phyloP scores from a whole-genome alignment of 345 rosid genomes.

The Syzygium grande region DNA sequence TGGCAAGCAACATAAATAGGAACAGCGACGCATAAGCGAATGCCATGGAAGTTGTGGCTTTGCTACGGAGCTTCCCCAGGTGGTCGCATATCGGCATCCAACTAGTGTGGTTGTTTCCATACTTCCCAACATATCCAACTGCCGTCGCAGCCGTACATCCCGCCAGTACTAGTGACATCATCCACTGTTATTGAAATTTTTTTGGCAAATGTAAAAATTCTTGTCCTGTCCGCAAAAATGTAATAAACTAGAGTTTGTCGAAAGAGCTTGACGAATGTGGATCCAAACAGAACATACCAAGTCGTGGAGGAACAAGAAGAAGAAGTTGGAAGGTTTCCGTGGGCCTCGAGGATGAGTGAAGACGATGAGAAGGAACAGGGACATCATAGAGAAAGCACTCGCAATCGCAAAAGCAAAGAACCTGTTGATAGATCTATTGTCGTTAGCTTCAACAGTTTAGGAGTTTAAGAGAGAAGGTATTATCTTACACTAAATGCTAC shows the following conservation, averaged over 20 bases:
- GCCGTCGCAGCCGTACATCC: constrained; percentile 55
- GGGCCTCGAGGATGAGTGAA: constrained; percentile 10
- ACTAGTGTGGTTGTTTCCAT: constrained; percentile 52
- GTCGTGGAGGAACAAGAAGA: constrained; percentile 39
- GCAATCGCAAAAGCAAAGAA: constrained; percentile 29
- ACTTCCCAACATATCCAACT: constrained; percentile 40
- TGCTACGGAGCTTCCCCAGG: constrained; percentile 34
- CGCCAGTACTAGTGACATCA: constrained; percentile 35
- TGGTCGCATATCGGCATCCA: constrained; percentile 59
- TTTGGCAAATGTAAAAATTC: neutral
- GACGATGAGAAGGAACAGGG: constrained; percentile 17
- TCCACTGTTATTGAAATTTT: constrained; percentile 16
- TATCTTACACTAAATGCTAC: neutral
- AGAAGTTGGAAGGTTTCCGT: constrained; percentile 11
- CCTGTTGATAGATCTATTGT: constrained; percentile 17
- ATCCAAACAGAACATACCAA: constrained; percentile 20
- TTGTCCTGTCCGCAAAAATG: neutral
- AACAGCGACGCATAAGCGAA: neutral
- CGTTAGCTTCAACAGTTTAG: neutral
- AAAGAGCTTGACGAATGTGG: neutral
- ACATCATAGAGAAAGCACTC: constrained; percentile 16
- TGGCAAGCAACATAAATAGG: neutral
- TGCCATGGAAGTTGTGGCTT: constrained; percentile 16
- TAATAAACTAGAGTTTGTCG: neutral
- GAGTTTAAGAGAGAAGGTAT: neutral